Evolutionary conservation across 108 stramenopile genomes (phyloP).

Genomic region (Fistulifera pelliculosa): DNA sequence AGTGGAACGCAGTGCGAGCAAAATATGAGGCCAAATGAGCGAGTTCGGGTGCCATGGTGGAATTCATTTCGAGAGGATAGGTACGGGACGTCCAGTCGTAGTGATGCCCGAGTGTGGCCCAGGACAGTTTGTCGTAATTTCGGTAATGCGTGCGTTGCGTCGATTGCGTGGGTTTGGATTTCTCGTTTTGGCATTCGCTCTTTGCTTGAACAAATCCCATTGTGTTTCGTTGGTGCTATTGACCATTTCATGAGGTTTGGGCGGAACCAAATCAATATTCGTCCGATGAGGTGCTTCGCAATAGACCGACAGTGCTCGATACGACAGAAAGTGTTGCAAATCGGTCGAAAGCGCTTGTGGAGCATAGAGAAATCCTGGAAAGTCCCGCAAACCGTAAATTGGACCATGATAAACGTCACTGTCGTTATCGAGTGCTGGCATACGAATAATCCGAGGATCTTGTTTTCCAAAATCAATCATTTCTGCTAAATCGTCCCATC

Average conservation of each 20-base stretch:
- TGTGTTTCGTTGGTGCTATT: background rate
- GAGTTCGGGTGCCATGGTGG: slow-evolving; percentile 31
- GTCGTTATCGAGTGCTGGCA: too few species aligned
- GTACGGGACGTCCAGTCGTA: slow-evolving; percentile 52
- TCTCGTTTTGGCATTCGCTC: slow-evolving; percentile 3
- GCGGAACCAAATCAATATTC: slow-evolving; percentile 40
- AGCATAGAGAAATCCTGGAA: slow-evolving; percentile 33
- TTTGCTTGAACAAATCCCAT: background rate
- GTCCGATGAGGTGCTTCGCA: slow-evolving; percentile 51
- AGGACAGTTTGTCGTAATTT: slow-evolving; percentile 40
- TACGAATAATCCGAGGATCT: background rate
- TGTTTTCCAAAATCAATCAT: slow-evolving; percentile 18
- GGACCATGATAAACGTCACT: slow-evolving; percentile 19
- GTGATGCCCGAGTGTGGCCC: slow-evolving; percentile 63
- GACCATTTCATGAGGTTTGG: slow-evolving; percentile 22
- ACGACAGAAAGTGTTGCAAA: slow-evolving; percentile 24
- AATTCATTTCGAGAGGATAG: slow-evolving; percentile 33
- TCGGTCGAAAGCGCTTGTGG: slow-evolving; percentile 37
- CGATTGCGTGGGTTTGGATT: background rate
- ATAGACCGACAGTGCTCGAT: slow-evolving; percentile 29
- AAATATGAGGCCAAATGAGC: slow-evolving; percentile 20
- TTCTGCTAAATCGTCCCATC: slow-evolving; percentile 26
- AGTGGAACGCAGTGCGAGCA: slow-evolving; percentile 20
- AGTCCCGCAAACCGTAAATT: slow-evolving; percentile 15
- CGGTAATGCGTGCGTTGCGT: slow-evolving; percentile 8